phyloP scores from a whole-genome alignment of 768 basidiomycete species.

The Strobilomyces echinocephalus region DNA sequence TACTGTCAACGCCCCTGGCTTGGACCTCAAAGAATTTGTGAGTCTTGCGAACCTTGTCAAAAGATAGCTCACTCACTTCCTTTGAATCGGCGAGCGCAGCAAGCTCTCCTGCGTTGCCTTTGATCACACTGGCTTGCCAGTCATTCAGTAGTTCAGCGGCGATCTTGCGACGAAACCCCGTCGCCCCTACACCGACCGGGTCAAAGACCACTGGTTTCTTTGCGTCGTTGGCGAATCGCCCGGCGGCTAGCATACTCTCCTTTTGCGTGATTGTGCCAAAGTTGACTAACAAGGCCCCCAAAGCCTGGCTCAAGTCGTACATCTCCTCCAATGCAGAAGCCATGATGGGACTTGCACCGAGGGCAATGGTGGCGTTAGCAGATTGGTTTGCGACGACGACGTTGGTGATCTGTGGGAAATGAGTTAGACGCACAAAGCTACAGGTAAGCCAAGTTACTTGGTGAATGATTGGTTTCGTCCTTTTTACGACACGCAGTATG shows the following conservation, averaged over 20 bases:
- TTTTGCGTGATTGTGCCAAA: slow-evolving; percentile 75
- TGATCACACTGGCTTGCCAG: slow-evolving; percentile 89
- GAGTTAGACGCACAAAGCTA: neutral
- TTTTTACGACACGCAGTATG: slow-evolving; percentile 50
- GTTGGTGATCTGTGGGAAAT: slow-evolving; percentile 69
- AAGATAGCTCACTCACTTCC: slow-evolving; percentile 47
- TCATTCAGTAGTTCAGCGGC: slow-evolving; percentile 58
- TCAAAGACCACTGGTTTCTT: slow-evolving; percentile 82
- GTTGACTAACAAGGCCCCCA: slow-evolving; percentile 74
- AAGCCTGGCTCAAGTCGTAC: slow-evolving; percentile 63
- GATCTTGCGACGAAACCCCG: slow-evolving; percentile 57
- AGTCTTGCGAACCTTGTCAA: neutral
- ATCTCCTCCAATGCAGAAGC: slow-evolving; percentile 80
- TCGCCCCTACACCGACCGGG: slow-evolving; percentile 89
- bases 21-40: slow-evolving; percentile 43
- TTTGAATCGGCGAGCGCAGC: slow-evolving; percentile 68
- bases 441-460: slow-evolving; percentile 43
- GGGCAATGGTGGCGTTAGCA: slow-evolving; percentile 82
- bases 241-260: slow-evolving; percentile 73
- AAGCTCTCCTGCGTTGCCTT: slow-evolving; percentile 90
- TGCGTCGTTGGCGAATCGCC: slow-evolving; percentile 60
- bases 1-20: slow-evolving; percentile 82
- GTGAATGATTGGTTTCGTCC: slow-evolving; percentile 68
- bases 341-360: slow-evolving; percentile 94
- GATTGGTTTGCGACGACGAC: slow-evolving; percentile 85